Evolutionary conservation across 202 grass and related monocot species (phyloP).

Genomic region (Digitaria exilis): DNA sequence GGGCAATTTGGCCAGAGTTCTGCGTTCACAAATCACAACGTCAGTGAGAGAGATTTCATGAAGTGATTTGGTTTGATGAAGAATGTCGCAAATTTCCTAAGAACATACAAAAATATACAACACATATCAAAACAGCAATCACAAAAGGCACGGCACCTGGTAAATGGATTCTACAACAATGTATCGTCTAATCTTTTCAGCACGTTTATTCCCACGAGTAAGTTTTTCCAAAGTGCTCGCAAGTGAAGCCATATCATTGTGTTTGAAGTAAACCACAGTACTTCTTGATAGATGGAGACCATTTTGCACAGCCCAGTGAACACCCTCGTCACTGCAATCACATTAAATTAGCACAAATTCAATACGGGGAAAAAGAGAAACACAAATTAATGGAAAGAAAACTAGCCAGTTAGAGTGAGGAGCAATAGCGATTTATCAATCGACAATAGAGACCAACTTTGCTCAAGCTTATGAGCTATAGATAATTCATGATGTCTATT

Average conservation of each 20-base stretch:
- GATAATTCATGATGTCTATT: not conserved
- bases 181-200: slow-evolving; percentile 88
- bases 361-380: not conserved
- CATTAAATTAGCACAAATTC: slow-evolving; percentile 19
- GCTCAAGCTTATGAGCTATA: not conserved
- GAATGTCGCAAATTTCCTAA: slow-evolving; percentile 30
- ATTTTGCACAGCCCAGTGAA: slow-evolving; percentile 96
- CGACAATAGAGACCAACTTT: slow-evolving; percentile 5
- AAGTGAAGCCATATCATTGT: slow-evolving; percentile 97
- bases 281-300: slow-evolving; percentile 92
- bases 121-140: slow-evolving; percentile 27
- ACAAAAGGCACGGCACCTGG: slow-evolving; percentile 57
- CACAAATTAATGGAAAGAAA: slow-evolving; percentile 12
- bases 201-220: slow-evolving; percentile 72
- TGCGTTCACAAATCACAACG: slow-evolving; percentile 35
- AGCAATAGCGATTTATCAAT: slow-evolving; percentile 6
- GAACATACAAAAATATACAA: not conserved
- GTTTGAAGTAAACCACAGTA: slow-evolving; percentile 94
- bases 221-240: slow-evolving; percentile 81
- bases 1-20: slow-evolving; percentile 94
- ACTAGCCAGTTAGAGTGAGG: slow-evolving; percentile 1
- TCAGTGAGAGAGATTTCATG: slow-evolving; percentile 28
- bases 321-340: slow-evolving; percentile 88
- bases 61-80: not conserved
- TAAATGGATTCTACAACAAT: slow-evolving; percentile 96